Evolutionary conservation across 768 basidiomycete genomes (phyloP), one percentile per base, ranked within the genome.

Genomic region (Erythrobasidium yunnanense): DNA sequence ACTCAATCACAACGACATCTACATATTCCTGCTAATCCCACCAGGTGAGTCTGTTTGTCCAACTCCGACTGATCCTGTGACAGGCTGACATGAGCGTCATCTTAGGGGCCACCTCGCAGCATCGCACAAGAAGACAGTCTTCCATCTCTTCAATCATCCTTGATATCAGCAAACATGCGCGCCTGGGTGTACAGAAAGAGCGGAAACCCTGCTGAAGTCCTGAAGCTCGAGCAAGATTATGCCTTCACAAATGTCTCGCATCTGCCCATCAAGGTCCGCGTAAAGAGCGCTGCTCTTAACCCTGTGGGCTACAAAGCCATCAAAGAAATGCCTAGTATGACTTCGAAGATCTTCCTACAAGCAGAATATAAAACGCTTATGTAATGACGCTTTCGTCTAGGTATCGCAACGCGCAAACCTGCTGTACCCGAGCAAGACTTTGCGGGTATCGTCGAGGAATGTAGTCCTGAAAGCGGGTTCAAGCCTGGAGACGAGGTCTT

Each of bases 401-500:
- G 78, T 45, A 77, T 81, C 52, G 13, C 84, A 7, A 75, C 77
- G 1, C 71, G 72, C 46, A 77, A 82, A 25, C 85, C 85, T 0
- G 76, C 80, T 30, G 76, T 82, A 0, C 78, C 83, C 29, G 87
- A 85, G 70, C 72, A 79, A 55, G 87, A 89, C 70, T 75, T 87
- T 29, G 75, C 85, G 0, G 87, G 87, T 2, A 76, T 89, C 13
- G 82, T 81, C 17, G 80, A 71, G 0, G 66, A 66, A 0, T 51
- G 83, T 65, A 75, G 79, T 0, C 83, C 83, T 68, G 80, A 78
- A 20, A 78, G 82, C 0, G 77, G 77, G 4, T 83, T 85, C 71
- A 75, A 77, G 1, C 73, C 76, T 1, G 87, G 87, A 0, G 84
- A 88, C 67, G 78, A 81, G 46, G 82, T 89, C 2, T 84, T 82